Evolutionary conservation across 1,284 basidiomycete genomes (phyloP), one percentile per base, ranked within the genome.

Genomic region (Cerioporus squamosus): DNA sequence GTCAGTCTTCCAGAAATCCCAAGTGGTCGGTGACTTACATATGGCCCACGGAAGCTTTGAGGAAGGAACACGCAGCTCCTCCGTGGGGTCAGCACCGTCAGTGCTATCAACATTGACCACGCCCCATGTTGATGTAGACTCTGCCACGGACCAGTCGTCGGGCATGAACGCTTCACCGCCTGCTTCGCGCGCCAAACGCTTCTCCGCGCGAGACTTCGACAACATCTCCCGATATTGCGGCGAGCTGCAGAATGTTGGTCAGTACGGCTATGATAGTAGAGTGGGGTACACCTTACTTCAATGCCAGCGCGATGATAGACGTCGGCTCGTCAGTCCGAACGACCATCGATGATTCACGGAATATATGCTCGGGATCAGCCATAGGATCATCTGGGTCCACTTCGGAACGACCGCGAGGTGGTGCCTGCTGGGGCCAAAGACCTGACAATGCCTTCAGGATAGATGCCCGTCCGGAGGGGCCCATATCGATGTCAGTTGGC

Each of bases 271-370:
- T 23, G 8, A 10, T 36, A 2, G 22, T 29, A 0, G 10, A 18
- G 53, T n/a, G 23, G 55, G 39, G 23, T 23, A n/a, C 3, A 8
- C 71, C 84, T 66, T 67, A 95, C 90, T 91, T 94, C 45, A 99
- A 79, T 9, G 95, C 95, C 55, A 98, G 88, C 3, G 97, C 97
- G 64, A 99, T 97, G 68, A 99, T 97, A 9, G 95, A 98, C 0
- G 95, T 98, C 3, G 97, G 97, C 74, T 99, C 97, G 72, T 98
- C 96, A 48, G 96, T 97, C 22, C 97, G 86, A 24, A 99, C 92
- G 49, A 98, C 90, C 83, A 98, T 97, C 1, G 91, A 90, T 15
- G 94, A 96, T 70, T 98, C 97, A 29, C 94, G 86, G 75, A 98
- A 98, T 50, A 99, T 90, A 70, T 97, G 95, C 68, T 97, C 95